Conservation (phyloP, 495 filamentous ascomycete genomes). For the Endocarpon pusillum region DNA sequence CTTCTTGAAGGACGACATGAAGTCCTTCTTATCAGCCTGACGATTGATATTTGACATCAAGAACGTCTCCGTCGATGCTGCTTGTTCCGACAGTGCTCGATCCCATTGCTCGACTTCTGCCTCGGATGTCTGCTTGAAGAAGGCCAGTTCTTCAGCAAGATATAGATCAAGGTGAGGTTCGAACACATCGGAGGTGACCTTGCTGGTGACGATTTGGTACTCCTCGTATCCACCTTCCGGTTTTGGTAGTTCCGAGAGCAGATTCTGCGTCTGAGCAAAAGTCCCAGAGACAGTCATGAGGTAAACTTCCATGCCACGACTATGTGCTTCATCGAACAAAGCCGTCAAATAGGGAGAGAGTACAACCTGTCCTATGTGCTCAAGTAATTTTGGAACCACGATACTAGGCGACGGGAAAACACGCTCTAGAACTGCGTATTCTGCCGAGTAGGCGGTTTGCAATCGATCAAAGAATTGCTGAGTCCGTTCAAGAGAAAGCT, state of each 20-base stretch:
- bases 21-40: conserved; percentile 91
- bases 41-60: conserved; percentile 89
- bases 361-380: conserved; percentile 70
- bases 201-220: conserved; percentile 37
- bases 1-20: conserved; percentile 91
- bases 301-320: conserved; percentile 56
- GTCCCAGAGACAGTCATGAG: conserved; percentile 72
- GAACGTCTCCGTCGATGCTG: conserved; percentile 78
- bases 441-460: conserved; percentile 59
- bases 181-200: conserved; percentile 53
- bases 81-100: conserved; percentile 75
- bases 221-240: conserved; percentile 39
- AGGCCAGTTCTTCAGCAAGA: conserved; percentile 78
- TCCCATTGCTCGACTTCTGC: conserved; percentile 72
- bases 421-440: conserved; percentile 63
- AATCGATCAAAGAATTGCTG: conserved; percentile 64
- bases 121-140: conserved; percentile 60
- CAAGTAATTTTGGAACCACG: conserved; percentile 60
- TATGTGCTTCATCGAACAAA: conserved; percentile 80
- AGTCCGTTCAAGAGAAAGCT: conserved; percentile 59
- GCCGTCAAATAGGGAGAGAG: conserved; percentile 73
- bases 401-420: conserved; percentile 66
- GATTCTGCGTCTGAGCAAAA: conserved; percentile 66
- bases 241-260: conserved; percentile 48
- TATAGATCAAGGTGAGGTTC: conserved; percentile 90